phyloP scores from a whole-genome alignment of 805 yeast genomes.

The Lipomyces sp. region DNA sequence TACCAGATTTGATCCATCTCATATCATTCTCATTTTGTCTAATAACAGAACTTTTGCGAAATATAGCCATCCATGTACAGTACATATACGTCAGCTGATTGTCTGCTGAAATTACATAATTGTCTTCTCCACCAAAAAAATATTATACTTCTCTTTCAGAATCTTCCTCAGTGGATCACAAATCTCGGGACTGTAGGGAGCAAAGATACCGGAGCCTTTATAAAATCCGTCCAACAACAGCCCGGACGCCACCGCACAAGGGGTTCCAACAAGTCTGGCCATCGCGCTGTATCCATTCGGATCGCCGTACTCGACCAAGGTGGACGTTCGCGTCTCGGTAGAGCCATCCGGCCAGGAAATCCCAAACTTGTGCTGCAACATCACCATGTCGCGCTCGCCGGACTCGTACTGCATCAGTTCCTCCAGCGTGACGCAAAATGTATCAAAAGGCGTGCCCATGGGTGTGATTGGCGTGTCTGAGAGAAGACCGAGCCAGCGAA shows the following conservation, averaged over 20 bases:
- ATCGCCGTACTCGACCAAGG: conserved; percentile 90
- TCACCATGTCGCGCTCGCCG: conserved; percentile 93
- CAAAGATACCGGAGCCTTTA: conserved; percentile 73
- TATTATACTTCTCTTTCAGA: conserved; percentile 84
- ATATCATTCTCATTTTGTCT: too few relatives aligned
- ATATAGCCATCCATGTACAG: too few relatives aligned
- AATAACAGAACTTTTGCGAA: too few relatives aligned
- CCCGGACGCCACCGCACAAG: conserved; percentile 92
- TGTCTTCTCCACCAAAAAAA: conserved; percentile 86
- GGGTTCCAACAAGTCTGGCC: conserved; percentile 98
- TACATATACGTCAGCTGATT: too few relatives aligned
- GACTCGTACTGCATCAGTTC: conserved; percentile 92
- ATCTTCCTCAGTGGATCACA: conserved; percentile 88
- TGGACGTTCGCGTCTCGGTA: conserved; percentile 88
- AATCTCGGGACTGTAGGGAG: conserved; percentile 88
- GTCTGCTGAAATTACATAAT: too few relatives aligned
- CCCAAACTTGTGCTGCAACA: conserved; percentile 96
- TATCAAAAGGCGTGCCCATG: conserved; percentile 91
- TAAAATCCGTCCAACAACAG: conserved; percentile 80
- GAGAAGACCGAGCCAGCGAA: conserved; percentile 92
- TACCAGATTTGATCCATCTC: too few relatives aligned
- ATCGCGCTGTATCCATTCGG: conserved; percentile 90
- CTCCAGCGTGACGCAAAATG: conserved; percentile 94
- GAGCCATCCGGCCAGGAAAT: conserved; percentile 94
- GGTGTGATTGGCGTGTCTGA: conserved; percentile 73